Evolutionary conservation across 2,329 filamentous ascomycete genomes (phyloP).

Genomic region (Fusarium sp.): DNA sequence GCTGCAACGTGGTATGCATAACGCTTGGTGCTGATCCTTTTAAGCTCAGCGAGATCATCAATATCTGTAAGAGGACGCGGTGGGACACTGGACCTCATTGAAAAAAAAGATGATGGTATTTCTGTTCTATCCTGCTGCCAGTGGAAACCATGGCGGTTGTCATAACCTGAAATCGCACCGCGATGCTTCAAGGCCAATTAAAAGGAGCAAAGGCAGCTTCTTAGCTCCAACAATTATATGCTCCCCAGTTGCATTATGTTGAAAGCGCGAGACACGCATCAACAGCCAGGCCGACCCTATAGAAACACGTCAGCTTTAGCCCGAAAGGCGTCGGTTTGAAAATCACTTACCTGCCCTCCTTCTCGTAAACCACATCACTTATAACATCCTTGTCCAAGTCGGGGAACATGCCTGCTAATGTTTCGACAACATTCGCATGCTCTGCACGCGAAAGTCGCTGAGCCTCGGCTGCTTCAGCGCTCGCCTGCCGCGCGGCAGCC

Average conservation of each 20-base stretch:
- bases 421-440: constrained; percentile 92
- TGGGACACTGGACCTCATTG: not conserved
- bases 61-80: not conserved
- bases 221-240: not conserved
- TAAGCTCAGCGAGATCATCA: not conserved
- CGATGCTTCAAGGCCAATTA: not conserved
- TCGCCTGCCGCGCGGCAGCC: constrained; percentile 88
- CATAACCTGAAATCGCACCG: constrained; percentile 1
- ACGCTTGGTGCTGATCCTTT: not conserved
- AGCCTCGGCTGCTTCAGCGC: constrained; percentile 88
- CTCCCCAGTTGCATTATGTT: constrained; percentile 43
- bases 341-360: constrained; percentile 83
- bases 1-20: not conserved
- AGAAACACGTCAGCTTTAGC: not conserved
- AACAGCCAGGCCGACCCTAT: constrained; percentile 82
- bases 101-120: constrained; percentile 21
- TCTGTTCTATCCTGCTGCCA: constrained; percentile 23
- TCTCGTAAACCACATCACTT: constrained; percentile 94
- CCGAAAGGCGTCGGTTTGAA: not conserved
- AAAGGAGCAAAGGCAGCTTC: not conserved
- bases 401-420: constrained; percentile 94
- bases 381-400: constrained; percentile 94
- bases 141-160: not conserved
- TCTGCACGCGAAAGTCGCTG: constrained; percentile 83
- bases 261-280: constrained; percentile 83